phyloP scores from a whole-genome alignment of 108 stramenopile species.

The Conticribra weissflogii region DNA sequence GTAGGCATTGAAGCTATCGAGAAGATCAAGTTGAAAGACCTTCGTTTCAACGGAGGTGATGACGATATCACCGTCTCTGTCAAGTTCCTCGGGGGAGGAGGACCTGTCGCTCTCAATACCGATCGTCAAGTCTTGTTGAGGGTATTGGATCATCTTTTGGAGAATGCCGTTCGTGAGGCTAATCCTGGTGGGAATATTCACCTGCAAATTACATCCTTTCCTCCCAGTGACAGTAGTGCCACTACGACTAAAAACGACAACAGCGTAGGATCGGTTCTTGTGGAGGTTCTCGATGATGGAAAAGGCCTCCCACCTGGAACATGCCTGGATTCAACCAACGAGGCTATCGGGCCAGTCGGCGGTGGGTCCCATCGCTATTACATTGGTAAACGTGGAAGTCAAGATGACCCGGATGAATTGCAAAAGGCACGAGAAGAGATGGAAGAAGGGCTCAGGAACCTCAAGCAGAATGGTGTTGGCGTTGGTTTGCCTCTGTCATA shows the following conservation, averaged over 20 bases:
- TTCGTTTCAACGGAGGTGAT: slow-evolving; percentile 20
- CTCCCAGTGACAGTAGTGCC: too few relatives aligned
- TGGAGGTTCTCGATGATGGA: slow-evolving; percentile 35
- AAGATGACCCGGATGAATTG: slow-evolving; percentile 29
- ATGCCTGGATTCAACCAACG: slow-evolving; percentile 18
- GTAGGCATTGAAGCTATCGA: slow-evolving; percentile 35
- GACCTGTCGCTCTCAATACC: slow-evolving; percentile 14
- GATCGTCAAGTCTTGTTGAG: slow-evolving; percentile 21
- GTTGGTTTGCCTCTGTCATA: slow-evolving; percentile 45
- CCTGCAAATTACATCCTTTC: slow-evolving; percentile 24
- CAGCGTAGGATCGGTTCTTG: slow-evolving; percentile 1
- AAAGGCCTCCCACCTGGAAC: slow-evolving; percentile 40
- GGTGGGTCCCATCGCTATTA: slow-evolving; percentile 17
- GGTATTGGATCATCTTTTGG: slow-evolving; percentile 24
- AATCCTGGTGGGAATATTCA: slow-evolving; percentile 14
- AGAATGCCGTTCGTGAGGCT: slow-evolving; percentile 39
- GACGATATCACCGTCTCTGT: slow-evolving; percentile 19
- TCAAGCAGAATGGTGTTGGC: slow-evolving; percentile 39
- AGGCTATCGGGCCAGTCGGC: neutral
- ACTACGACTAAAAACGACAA: neutral
- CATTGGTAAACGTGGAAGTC: slow-evolving; percentile 4
- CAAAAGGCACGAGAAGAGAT: slow-evolving; percentile 21
- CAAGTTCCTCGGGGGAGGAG: slow-evolving; percentile 28
- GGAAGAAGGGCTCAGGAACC: slow-evolving; percentile 24
- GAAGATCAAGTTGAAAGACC: slow-evolving; percentile 19